These are phyloP conservation scores for Rhizopus microsporus DNA, from an alignment of 371 early-diverging fungal species.

Conservation along the genomic window DNA sequence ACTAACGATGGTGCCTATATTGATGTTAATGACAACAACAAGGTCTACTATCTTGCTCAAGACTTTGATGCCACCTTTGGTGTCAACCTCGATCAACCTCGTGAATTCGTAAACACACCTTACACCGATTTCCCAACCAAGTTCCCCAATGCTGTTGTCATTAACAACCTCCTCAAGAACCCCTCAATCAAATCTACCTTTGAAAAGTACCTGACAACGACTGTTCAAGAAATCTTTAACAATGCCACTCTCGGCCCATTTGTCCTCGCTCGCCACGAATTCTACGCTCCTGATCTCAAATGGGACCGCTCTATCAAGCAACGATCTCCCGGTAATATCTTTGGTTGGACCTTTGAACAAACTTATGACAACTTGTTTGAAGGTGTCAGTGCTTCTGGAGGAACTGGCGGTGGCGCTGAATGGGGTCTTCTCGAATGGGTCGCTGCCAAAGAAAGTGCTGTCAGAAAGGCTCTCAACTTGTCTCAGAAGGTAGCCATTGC, in stretches of 20 bases:
- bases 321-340: conserved; percentile 57
- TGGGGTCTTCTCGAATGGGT: conserved; percentile 57
- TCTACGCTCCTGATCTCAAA: conserved; percentile 49
- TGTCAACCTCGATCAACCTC: conserved; percentile 45
- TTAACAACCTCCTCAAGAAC: conserved; percentile 54
- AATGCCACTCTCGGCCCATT: conserved; percentile 45
- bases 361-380: conserved; percentile 41
- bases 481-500: background rate
- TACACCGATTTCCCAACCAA: conserved; percentile 35
- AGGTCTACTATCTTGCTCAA: conserved; percentile 51
- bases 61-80: conserved; percentile 65
- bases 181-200: conserved; percentile 34
- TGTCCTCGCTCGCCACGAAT: conserved; percentile 48
- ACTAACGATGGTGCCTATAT: conserved; percentile 61
- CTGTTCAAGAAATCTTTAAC: conserved; percentile 51
- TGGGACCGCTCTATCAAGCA: conserved; percentile 60
- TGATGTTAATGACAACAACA: conserved; percentile 39
- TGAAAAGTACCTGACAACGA: conserved; percentile 47
- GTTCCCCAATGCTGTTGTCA: conserved; percentile 48
- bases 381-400: conserved; percentile 36
- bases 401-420: conserved; percentile 39
- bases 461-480: conserved; percentile 7
- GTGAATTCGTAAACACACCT: conserved; percentile 32
- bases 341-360: conserved; percentile 51
- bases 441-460: conserved; percentile 31